Conservation (phyloP, 2,329 filamentous ascomycete species). For the Podosphaera fusca region DNA sequence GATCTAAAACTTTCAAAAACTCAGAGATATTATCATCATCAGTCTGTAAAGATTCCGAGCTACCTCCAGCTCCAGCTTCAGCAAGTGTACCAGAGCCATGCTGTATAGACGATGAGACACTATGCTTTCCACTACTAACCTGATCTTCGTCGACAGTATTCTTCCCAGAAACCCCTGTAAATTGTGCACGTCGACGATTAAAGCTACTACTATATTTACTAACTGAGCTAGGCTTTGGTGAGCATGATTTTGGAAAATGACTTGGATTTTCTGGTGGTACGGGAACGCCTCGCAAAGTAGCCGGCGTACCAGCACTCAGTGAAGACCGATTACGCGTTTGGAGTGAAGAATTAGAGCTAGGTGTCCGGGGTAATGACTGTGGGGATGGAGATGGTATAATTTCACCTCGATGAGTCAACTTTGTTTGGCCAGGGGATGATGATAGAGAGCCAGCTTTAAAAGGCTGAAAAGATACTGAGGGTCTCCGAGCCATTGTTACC, state of each 20-base stretch:
- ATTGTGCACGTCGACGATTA: constrained; percentile 55
- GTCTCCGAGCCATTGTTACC: constrained; percentile 33
- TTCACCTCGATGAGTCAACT: constrained; percentile 9
- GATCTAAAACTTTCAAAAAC: constrained; percentile 73
- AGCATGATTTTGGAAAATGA: constrained; percentile 45
- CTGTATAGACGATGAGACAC: constrained; percentile 40
- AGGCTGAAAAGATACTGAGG: constrained; percentile 76
- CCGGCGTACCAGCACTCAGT: constrained; percentile 51
- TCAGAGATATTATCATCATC: constrained; percentile 89
- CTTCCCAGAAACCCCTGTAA: constrained; percentile 53
- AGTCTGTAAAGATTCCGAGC: constrained; percentile 42
- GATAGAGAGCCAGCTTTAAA: constrained; percentile 95
- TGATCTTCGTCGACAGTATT: constrained; percentile 46
- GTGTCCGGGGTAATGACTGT: constrained; percentile 26
- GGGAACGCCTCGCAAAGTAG: constrained; percentile 44
- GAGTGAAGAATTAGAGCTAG: constrained; percentile 25
- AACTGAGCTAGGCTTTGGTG: constrained; percentile 56
- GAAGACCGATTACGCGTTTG: constrained; percentile 48
- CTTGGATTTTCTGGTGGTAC: constrained; percentile 32
- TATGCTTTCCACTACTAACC: constrained; percentile 58
- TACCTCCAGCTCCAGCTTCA: constrained; percentile 40
- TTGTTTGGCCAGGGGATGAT: constrained; percentile 44
- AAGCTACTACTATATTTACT: constrained; percentile 88
- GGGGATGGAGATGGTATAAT: constrained; percentile 27
- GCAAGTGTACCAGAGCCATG: constrained; percentile 63